phyloP scores from a whole-genome alignment of 2,329 filamentous ascomycete species.

The Aureobasidium melanogenum region DNA sequence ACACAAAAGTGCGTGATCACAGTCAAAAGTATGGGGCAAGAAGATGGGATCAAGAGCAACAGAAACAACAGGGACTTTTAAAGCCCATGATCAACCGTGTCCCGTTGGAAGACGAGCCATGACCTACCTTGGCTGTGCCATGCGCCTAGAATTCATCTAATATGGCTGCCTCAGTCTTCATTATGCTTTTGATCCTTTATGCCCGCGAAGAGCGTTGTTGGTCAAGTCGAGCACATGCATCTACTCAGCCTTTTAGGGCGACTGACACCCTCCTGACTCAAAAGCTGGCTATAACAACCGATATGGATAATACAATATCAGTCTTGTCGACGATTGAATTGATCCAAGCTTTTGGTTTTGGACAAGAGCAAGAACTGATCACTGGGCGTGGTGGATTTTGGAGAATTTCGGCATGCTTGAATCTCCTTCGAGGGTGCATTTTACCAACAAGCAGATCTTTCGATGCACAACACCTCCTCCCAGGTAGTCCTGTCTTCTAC shows the following conservation, averaged over 20 bases:
- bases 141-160: neutral
- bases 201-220: neutral
- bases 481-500: neutral
- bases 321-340: neutral
- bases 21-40: too few species aligned
- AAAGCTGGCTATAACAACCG: neutral
- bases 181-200: neutral
- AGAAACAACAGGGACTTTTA: neutral
- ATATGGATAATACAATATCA: neutral
- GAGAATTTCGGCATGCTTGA: too few species aligned
- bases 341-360: neutral
- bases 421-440: too few species aligned
- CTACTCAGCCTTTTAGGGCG: neutral
- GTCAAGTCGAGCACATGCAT: neutral
- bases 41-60: neutral
- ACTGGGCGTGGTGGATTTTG: too few species aligned
- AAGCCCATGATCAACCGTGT: neutral
- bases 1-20: neutral
- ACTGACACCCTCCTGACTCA: neutral
- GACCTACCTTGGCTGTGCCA: neutral
- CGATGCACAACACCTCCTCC: too few species aligned
- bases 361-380: neutral
- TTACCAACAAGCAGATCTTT: too few species aligned
- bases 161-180: neutral
- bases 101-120: neutral